Conservation (phyloP, 208 protist species). For the Acanthamoeba royreba region DNA sequence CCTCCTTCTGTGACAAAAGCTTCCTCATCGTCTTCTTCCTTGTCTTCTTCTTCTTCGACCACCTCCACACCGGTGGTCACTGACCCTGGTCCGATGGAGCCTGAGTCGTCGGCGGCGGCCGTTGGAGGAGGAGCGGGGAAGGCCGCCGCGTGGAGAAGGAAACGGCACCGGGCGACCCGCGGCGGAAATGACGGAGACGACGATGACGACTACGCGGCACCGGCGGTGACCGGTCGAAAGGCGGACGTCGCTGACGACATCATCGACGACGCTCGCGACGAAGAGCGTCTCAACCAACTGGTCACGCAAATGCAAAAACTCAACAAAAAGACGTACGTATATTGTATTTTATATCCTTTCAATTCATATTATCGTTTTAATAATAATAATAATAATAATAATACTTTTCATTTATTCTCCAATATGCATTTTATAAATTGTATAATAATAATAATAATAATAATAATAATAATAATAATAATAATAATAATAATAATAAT, state of each 20-base stretch:
- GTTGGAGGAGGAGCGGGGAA: neutral
- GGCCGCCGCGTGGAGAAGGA: neutral
- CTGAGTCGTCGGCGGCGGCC: no score
- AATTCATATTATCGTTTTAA: neutral
- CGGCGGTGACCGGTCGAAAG: neutral
- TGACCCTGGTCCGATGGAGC: no score
- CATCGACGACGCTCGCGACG: neutral
- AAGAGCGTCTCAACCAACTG: neutral
- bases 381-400: neutral
- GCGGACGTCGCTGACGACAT: neutral
- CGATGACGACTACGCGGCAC: neutral
- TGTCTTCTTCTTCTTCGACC: no score
- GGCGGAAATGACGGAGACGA: neutral
- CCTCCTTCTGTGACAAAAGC: neutral
- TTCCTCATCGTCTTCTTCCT: no score
- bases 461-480: no score
- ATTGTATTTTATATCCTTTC: neutral
- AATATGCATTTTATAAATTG: no score
- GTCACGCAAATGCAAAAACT: neutral
- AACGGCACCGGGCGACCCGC: neutral
- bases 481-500: no score
- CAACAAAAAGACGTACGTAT: neutral
- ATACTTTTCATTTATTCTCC: neutral
- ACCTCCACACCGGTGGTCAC: no score
- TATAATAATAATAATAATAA: no score